Conservation (phyloP, 2,329 filamentous ascomycete genomes). For the Arthrinium phaeospermum region DNA sequence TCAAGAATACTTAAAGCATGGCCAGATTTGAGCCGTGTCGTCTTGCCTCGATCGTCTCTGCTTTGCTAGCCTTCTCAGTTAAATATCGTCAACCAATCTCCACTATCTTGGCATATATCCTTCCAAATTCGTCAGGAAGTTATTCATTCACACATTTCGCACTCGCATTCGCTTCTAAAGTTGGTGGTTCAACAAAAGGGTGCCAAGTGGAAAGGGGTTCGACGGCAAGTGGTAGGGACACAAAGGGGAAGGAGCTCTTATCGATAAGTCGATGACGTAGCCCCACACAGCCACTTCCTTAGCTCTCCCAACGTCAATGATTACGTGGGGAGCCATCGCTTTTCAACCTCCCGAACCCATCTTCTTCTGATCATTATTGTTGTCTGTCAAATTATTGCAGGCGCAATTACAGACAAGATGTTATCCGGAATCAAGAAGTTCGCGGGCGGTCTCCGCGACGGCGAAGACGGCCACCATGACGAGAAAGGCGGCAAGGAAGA, state of each 20-base stretch:
- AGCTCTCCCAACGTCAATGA: neutral
- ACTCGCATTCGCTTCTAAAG: too few species aligned
- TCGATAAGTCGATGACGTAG: conserved; percentile 16
- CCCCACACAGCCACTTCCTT: neutral
- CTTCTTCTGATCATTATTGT: neutral
- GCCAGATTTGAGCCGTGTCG: too few species aligned
- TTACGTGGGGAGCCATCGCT: neutral
- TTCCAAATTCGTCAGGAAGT: too few species aligned
- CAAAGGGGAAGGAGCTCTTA: neutral
- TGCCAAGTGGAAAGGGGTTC: neutral
- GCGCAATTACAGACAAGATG: neutral
- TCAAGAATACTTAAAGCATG: too few species aligned
- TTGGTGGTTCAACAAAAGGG: neutral
- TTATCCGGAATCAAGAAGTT: conserved; percentile 18
- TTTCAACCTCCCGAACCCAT: neutral
- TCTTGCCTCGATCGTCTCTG: too few species aligned
- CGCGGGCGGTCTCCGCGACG: conserved; percentile 4
- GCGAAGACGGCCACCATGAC: neutral
- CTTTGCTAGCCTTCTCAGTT: too few species aligned
- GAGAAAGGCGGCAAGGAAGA: conserved; percentile 19
- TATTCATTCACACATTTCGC: too few species aligned
- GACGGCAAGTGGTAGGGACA: neutral
- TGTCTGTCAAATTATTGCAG: neutral
- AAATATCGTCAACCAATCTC: too few species aligned
- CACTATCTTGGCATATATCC: too few species aligned